Conservation (phyloP, 495 filamentous ascomycete genomes). For the Choiromyces venosus region DNA sequence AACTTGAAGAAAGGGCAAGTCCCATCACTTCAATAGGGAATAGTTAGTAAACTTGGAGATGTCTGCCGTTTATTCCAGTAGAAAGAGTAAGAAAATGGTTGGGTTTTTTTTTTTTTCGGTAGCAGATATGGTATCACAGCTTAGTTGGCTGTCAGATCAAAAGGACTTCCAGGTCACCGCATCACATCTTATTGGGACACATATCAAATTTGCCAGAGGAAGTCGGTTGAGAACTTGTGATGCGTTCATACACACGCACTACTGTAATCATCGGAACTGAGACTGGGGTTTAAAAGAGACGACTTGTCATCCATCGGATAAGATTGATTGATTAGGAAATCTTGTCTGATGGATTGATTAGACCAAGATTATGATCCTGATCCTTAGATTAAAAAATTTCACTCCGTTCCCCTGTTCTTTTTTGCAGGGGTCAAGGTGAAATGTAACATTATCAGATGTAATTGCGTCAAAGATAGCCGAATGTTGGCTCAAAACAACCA, state of each 20-base stretch:
- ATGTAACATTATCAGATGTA: slow-evolving; percentile 28
- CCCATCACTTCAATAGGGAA: background rate
- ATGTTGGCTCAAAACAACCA: slow-evolving; percentile 22
- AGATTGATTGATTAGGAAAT: slow-evolving; percentile 18
- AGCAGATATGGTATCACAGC: background rate
- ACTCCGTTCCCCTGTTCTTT: background rate
- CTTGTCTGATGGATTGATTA: slow-evolving; percentile 9
- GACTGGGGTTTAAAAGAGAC: background rate
- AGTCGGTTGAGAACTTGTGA: background rate
- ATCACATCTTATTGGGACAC: background rate
- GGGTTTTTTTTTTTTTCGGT: background rate
- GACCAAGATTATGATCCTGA: background rate
- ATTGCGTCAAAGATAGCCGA: slow-evolving; percentile 9
- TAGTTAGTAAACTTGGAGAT: background rate
- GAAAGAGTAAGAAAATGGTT: background rate
- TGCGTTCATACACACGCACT: background rate
- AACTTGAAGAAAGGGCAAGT: background rate
- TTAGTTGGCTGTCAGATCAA: background rate
- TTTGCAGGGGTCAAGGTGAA: slow-evolving; percentile 6
- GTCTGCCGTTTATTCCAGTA: background rate
- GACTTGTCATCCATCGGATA: background rate
- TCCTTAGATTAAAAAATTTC: background rate
- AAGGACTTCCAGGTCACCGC: background rate
- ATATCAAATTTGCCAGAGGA: background rate
- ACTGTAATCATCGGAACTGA: background rate